These are phyloP conservation scores for Suhomyces prunicola DNA, from an alignment of 805 yeast genomes.

Conservation along the genomic window DNA sequence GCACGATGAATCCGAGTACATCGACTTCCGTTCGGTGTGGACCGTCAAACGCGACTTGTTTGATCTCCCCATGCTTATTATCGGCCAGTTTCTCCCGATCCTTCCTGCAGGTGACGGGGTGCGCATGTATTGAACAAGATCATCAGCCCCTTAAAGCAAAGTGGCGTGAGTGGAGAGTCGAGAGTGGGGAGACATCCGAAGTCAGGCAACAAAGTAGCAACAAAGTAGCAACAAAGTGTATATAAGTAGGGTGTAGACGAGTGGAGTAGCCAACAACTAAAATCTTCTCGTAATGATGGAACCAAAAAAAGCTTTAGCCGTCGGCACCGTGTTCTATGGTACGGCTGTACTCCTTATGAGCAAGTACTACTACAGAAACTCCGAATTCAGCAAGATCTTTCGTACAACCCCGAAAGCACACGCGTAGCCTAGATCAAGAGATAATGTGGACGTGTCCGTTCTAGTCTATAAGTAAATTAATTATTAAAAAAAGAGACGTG, in stretches of 20 bases:
- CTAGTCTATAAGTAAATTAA: neutral
- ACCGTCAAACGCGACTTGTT: constrained; percentile 81
- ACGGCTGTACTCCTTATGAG: constrained; percentile 33
- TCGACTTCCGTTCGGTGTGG: constrained; percentile 78
- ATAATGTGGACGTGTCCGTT: neutral
- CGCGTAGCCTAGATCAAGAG: constrained; percentile 4
- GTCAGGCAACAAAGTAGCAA: neutral
- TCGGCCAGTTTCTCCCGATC: constrained; percentile 77
- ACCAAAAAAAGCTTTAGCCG: constrained; percentile 22
- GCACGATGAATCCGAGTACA: constrained; percentile 18
- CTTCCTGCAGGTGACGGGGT: constrained; percentile 37
- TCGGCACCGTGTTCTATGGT: constrained; percentile 33
- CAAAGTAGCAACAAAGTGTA: neutral
- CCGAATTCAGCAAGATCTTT: constrained; percentile 28
- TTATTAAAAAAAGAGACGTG: neutral
- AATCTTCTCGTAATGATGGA: neutral
- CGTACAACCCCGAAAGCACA: constrained; percentile 19
- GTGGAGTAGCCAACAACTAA: neutral
- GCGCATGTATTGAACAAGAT: constrained; percentile 23
- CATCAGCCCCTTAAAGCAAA: neutral
- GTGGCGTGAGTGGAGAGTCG: neutral
- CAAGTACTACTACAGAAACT: constrained; percentile 27
- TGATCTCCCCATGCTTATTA: constrained; percentile 79
- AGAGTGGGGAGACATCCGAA: neutral
- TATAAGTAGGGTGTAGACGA: neutral